Evolutionary conservation across 116 monocot genomes (phyloP).

Genomic region (Dioscorea cayenensis): DNA sequence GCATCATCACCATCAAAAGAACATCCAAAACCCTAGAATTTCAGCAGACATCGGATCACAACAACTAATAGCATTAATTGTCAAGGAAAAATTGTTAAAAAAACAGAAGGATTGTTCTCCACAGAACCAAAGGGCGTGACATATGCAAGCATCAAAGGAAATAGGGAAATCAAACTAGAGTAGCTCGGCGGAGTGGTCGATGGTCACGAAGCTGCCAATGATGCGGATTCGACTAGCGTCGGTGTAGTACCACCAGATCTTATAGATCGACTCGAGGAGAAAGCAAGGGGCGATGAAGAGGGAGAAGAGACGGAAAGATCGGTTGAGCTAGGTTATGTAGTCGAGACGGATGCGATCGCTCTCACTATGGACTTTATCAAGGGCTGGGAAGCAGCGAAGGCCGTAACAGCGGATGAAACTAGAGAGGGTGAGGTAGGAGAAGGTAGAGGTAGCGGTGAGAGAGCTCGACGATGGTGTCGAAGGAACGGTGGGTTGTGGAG

Average conservation of each 20-base stretch:
- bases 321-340: conserved; percentile 42
- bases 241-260: conserved; percentile 47
- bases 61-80: no score
- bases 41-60: no score
- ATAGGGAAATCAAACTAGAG: no score
- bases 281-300: conserved; percentile 56
- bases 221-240: conserved; percentile 23
- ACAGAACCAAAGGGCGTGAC: no score
- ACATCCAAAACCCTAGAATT: no score
- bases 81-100: no score
- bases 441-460: conserved; percentile 28
- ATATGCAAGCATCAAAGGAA: no score
- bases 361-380: conserved; percentile 43
- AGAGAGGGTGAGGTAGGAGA: conserved; percentile 52
- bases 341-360: conserved; percentile 23
- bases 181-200: conserved; percentile 22
- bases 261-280: no score
- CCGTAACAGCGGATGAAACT: conserved; percentile 32
- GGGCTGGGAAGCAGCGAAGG: conserved; percentile 57
- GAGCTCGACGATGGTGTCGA: conserved; percentile 33
- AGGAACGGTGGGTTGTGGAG: conserved; percentile 14
- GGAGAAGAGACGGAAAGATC: conserved; percentile 54
- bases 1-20: no score
- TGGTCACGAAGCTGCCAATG: conserved; percentile 25
- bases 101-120: no score